phyloP scores from a whole-genome alignment of 805 yeast species.

The Brettanomyces nanus region DNA sequence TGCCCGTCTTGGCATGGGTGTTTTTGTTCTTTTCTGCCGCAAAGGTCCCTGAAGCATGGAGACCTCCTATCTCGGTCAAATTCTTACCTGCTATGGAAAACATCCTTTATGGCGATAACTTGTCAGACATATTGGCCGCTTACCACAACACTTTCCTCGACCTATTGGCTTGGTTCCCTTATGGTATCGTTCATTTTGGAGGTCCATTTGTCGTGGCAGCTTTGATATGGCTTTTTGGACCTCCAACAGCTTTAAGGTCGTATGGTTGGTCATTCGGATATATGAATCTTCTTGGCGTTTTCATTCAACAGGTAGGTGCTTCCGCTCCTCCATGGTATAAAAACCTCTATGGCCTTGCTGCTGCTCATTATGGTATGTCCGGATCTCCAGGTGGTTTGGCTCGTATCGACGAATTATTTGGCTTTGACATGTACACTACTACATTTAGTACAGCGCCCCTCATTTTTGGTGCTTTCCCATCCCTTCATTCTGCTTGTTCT shows the following conservation, averaged over 20 bases:
- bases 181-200: constrained; percentile 80
- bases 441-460: constrained; percentile 79
- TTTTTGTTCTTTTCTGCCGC: constrained; percentile 72
- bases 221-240: constrained; percentile 75
- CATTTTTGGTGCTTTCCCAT: constrained; percentile 69
- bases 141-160: constrained; percentile 59
- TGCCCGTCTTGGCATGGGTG: constrained; percentile 83
- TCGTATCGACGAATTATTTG: constrained; percentile 71
- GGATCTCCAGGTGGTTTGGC: constrained; percentile 94
- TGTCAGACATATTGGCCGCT: constrained; percentile 76
- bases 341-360: constrained; percentile 66
- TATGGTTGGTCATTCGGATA: constrained; percentile 91
- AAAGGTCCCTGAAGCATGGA: constrained; percentile 61
- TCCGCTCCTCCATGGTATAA: constrained; percentile 98
- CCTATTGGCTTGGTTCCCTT: constrained; percentile 89
- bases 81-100: constrained; percentile 89
- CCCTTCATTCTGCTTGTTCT: constrained; percentile 87
- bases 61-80: constrained; percentile 86
- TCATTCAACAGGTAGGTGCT: constrained; percentile 73
- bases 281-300: constrained; percentile 80
- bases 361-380: constrained; percentile 81
- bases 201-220: constrained; percentile 82
- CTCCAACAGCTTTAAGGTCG: constrained; percentile 76
- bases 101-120: constrained; percentile 82
- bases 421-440: constrained; percentile 73